These are phyloP conservation scores for Cercospora sojina DNA, from an alignment of 2,329 filamentous ascomycete species.

Conservation along the genomic window DNA sequence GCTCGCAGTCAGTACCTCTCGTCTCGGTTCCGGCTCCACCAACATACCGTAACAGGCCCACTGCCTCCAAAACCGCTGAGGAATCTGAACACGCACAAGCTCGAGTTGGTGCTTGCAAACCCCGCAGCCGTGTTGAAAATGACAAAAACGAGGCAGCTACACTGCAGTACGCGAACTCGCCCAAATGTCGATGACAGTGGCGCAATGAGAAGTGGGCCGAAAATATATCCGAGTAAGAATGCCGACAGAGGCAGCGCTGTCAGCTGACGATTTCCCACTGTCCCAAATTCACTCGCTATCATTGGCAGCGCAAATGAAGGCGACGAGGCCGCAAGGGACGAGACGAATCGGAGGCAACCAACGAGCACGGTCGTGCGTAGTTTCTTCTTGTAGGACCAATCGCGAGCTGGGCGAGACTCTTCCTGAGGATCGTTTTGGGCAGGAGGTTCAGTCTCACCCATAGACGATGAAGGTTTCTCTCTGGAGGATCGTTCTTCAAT, in stretches of 20 bases:
- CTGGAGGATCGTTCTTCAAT: no score
- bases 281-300: conserved; percentile 33
- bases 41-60: conserved; percentile 30
- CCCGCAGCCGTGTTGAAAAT: conserved; percentile 36
- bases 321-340: conserved; percentile 43
- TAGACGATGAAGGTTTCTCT: no score
- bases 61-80: conserved; percentile 35
- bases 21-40: background rate
- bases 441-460: background rate
- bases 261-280: conserved; percentile 25
- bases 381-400: background rate
- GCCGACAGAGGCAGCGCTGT: conserved; percentile 49
- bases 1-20: background rate
- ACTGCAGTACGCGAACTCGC: conserved; percentile 32
- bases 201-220: conserved; percentile 46
- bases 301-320: conserved; percentile 33
- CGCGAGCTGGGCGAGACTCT: background rate
- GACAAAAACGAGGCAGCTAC: conserved; percentile 35
- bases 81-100: conserved; percentile 35
- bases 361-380: conserved; percentile 24
- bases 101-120: conserved; percentile 29
- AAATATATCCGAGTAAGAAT: conserved; percentile 55
- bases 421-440: background rate
- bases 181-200: conserved; percentile 41
- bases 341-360: conserved; percentile 52